Evolutionary conservation across 768 basidiomycete genomes (phyloP).

Genomic region (Aureoboletus auriporus): DNA sequence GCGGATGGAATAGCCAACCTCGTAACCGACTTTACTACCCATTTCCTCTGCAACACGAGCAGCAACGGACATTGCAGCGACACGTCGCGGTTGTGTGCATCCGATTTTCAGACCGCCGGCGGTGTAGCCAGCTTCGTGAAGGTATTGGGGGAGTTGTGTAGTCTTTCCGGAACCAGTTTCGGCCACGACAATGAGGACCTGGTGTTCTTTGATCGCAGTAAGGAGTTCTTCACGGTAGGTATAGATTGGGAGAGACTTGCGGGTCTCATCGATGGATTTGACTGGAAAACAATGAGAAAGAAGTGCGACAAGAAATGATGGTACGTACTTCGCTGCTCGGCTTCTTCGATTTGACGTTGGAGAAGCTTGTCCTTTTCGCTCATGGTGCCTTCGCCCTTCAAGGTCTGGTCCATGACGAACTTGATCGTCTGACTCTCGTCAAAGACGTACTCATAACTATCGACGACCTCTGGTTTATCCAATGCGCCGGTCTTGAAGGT

Average conservation of each 20-base stretch:
- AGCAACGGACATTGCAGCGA: conserved; percentile 98
- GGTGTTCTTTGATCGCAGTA: conserved; percentile 83
- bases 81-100: conserved; percentile 97
- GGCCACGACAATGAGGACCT: conserved; percentile 95
- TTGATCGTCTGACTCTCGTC: conserved; percentile 97
- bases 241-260: conserved; percentile 92
- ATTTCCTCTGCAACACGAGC: conserved; percentile 99
- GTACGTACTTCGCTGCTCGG: conserved; percentile 78
- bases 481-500: conserved; percentile 88
- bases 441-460: conserved; percentile 96
- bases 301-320: not conserved
- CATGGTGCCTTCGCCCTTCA: conserved; percentile 66
- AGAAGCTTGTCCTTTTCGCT: conserved; percentile 82
- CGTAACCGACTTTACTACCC: conserved; percentile 94
- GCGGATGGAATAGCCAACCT: conserved; percentile 99
- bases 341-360: conserved; percentile 85
- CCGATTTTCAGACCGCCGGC: conserved; percentile 75
- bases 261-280: conserved; percentile 86
- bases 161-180: conserved; percentile 99
- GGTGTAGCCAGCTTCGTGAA: conserved; percentile 96
- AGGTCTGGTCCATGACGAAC: conserved; percentile 82
- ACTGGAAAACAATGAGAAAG: conserved; percentile 40
- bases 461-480: conserved; percentile 79
- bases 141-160: conserved; percentile 95
- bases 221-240: conserved; percentile 85